Conservation (phyloP, 331 rosid species). For the Rhamnella rubrinervis region DNA sequence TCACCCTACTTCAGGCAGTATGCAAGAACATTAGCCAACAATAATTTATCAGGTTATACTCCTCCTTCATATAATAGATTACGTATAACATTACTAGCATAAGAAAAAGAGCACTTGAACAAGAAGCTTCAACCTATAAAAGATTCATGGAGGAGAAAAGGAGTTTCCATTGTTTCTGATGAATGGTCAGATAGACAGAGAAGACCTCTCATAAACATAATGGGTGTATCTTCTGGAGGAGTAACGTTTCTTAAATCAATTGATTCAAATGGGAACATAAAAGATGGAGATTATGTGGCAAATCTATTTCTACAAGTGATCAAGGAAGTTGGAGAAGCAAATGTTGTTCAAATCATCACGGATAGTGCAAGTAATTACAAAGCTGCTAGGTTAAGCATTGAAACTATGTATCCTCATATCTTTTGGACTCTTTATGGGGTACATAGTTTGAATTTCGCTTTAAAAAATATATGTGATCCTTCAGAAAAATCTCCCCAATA, state of each 20-base stretch:
- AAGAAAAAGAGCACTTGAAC: too few species aligned
- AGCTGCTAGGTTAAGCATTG: not conserved
- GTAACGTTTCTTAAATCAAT: too few species aligned
- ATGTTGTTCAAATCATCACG: not conserved
- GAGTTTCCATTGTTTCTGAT: not conserved
- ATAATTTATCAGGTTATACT: too few species aligned
- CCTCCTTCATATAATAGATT: too few species aligned
- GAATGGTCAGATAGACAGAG: too few species aligned
- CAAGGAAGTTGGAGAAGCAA: not conserved
- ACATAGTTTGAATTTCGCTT: not conserved
- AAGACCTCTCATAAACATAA: too few species aligned
- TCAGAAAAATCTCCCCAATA: not conserved
- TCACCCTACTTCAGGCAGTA: not conserved
- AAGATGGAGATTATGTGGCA: not conserved
- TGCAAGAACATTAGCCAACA: too few species aligned
- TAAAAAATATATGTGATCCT: not conserved
- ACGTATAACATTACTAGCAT: too few species aligned
- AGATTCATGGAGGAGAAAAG: not conserved
- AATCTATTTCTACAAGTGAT: too few species aligned
- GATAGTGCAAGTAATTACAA: not conserved
- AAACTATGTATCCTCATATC: not conserved
- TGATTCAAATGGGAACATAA: not conserved
- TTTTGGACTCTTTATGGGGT: slow-evolving; percentile 10
- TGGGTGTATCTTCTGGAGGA: not conserved
- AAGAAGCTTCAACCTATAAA: too few species aligned